Conservation (phyloP, 352 stramenopile genomes). For the Globisporangium nagaii region DNA sequence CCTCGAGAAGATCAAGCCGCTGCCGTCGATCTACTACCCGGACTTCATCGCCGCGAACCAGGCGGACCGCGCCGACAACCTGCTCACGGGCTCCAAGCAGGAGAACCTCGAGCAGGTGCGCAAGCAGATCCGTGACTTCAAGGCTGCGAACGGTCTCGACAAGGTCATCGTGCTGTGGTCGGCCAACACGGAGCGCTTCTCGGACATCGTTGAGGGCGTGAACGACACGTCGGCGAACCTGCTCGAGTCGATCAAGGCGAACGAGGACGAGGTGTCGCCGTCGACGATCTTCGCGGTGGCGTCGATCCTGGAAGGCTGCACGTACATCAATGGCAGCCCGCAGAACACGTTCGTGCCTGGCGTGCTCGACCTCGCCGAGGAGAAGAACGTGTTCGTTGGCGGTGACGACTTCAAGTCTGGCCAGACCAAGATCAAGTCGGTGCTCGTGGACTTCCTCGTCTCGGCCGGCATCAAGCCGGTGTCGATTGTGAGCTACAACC, state of each 20-base stretch:
- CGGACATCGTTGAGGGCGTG: constrained; percentile 95
- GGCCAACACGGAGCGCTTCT: constrained; percentile 99
- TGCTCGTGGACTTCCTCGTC: constrained; percentile 99
- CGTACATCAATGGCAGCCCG: constrained; percentile 99
- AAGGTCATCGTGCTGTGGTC: constrained; percentile 99
- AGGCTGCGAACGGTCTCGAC: constrained; percentile 91
- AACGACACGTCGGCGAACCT: constrained; percentile 98
- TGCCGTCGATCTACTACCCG: constrained; percentile 98
- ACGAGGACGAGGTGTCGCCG: constrained; percentile 93
- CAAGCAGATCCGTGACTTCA: constrained; percentile 96
- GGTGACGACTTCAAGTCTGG: constrained; percentile 99
- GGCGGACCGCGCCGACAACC: constrained; percentile 96
- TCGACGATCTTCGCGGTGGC: constrained; percentile 98
- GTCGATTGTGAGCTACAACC: constrained; percentile 99
- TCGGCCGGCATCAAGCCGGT: constrained; percentile 98
- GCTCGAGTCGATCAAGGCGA: constrained; percentile 93
- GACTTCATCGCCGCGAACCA: constrained; percentile 99
- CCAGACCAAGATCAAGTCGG: constrained; percentile 99
- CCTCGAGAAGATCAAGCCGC: constrained; percentile 95
- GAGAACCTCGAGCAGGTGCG: constrained; percentile 94
- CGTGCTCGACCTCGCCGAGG: constrained; percentile 92
- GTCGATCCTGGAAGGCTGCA: constrained; percentile 97
- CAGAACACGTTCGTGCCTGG: constrained; percentile 99
- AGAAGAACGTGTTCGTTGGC: constrained; percentile 96
- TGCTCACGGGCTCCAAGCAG: constrained; percentile 95